Evolutionary conservation across 2,329 filamentous ascomycete species (phyloP), one percentile per base, ranked within the genome.

Genomic region (Fusarium clavum): DNA sequence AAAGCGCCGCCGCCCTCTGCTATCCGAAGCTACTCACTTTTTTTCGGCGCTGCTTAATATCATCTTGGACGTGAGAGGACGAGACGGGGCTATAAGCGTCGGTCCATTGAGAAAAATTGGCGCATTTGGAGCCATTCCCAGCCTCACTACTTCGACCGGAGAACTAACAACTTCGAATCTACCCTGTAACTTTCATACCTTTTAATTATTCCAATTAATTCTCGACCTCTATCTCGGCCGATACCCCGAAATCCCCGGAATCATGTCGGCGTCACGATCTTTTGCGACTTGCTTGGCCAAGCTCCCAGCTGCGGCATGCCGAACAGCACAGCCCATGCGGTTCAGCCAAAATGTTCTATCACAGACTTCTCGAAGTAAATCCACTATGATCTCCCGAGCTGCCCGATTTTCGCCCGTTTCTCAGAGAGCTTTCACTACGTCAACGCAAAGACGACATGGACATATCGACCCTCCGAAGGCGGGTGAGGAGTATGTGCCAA

Each of bases 391-490:
- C 18, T 29, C 67, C 25, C 63, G 61, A 55, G 25, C 54, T 53
- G 53, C 57, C 38, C 67, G 63, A 20, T 52, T 70, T 49, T 64
- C 62, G 48, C 67, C 67, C 30, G 76, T 57, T n/a, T 71, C 59
- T 30, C 71, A 61, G 22, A 77, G 90, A 76, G 80, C 79, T 57
- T 96, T 98, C 79, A 92, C 91, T 44, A 88, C 86, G 13, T 90
- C 91, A 7, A 77, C 87, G 13, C 76, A 83, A 60, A 80, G 82
- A 57, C 82, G 80, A 52, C 96, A 99, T 80, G 94, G 92, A 48
- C 93, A 98, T 79, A 82, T 98, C 73, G 88, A 90, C 59, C 88
- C 92, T 30, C 95, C 96, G 3, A 95, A 94, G 81, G 88, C 93
- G 0, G 96, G 96, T 49, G 93, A 98, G 86, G 96, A 98, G 93